phyloP scores from a whole-genome alignment of 2,329 filamentous ascomycete species.

The Emmonsia crescens region DNA sequence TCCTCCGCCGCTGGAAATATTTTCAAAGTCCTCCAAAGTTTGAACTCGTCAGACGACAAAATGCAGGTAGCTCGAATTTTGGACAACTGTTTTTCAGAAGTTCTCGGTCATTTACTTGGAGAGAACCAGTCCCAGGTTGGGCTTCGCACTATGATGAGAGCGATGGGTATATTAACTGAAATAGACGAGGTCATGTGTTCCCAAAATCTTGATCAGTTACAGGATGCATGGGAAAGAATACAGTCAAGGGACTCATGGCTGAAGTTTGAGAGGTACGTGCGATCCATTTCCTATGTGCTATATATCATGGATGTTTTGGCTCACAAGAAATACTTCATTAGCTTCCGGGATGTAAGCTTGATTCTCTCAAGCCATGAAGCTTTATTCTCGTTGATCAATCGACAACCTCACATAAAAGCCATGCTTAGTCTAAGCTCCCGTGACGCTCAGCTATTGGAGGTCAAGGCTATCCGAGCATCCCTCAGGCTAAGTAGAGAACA shows the following conservation, averaged over 20 bases:
- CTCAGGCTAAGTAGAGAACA: conserved; percentile 69
- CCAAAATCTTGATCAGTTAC: conserved; percentile 48
- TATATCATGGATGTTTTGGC: neutral
- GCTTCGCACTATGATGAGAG: conserved; percentile 49
- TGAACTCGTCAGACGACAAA: conserved; percentile 56
- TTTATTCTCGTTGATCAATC: conserved; percentile 66
- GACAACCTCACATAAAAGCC: conserved; percentile 53
- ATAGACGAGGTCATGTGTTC: conserved; percentile 65
- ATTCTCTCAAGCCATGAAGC: conserved; percentile 77
- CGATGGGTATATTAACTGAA: conserved; percentile 66
- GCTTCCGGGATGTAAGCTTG: conserved; percentile 56
- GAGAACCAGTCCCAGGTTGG: conserved; percentile 29
- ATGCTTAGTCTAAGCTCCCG: conserved; percentile 50
- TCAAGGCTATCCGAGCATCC: conserved; percentile 63
- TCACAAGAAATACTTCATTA: conserved; percentile 13
- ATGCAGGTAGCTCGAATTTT: conserved; percentile 46
- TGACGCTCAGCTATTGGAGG: conserved; percentile 60
- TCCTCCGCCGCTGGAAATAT: conserved; percentile 56
- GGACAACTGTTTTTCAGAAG: conserved; percentile 48
- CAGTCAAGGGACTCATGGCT: conserved; percentile 64
- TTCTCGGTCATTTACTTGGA: conserved; percentile 31
- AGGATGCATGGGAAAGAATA: conserved; percentile 53
- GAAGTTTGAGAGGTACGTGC: conserved; percentile 61
- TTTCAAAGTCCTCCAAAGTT: conserved; percentile 70
- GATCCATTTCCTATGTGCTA: neutral